Percentiles rank a stretch among this genome's conserved stretches.
These are phyloP conservation scores for Zostera marina DNA, from an alignment of 116 monocot species.

Conservation along the genomic window DNA sequence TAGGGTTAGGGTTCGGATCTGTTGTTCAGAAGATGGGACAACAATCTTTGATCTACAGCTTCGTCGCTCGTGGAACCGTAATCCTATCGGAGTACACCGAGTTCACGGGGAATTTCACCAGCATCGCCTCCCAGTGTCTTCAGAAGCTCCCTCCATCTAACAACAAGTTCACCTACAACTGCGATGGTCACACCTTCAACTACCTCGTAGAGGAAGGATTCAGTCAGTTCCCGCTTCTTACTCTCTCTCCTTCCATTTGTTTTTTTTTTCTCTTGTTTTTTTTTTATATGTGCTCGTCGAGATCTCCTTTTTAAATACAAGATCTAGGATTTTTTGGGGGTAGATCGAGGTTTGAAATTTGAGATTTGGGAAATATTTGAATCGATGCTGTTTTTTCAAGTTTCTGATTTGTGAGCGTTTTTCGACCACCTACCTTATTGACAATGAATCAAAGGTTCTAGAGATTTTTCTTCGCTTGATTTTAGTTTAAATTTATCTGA, in stretches of 20 bases:
- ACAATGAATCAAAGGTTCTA: too few species aligned
- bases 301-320: neutral
- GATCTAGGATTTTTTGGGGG: too few species aligned
- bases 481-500: too few species aligned
- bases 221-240: conserved; percentile 15
- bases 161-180: conserved; percentile 47
- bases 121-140: conserved; percentile 36
- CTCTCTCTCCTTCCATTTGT: neutral
- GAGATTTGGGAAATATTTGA: too few species aligned
- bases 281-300: neutral
- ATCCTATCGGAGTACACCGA: conserved; percentile 35
- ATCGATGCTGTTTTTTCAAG: too few species aligned
- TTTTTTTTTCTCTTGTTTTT: neutral
- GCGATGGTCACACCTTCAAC: conserved; percentile 41
- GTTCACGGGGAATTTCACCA: conserved; percentile 46
- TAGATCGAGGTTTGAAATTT: too few species aligned
- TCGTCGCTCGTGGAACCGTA: conserved; percentile 35
- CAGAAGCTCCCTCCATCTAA: conserved; percentile 37
- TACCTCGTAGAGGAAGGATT: conserved; percentile 34
- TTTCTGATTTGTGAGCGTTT: too few species aligned
- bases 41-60: conserved; percentile 37
- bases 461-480: too few species aligned
- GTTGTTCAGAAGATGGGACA: conserved; percentile 16
- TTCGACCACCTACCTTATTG: too few species aligned
- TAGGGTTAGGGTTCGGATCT: too few species aligned